Percentiles rank a stretch among this genome's conserved stretches.
Conservation (phyloP, 164 flowering plant genomes). For the Aristolochia fimbriata region DNA sequence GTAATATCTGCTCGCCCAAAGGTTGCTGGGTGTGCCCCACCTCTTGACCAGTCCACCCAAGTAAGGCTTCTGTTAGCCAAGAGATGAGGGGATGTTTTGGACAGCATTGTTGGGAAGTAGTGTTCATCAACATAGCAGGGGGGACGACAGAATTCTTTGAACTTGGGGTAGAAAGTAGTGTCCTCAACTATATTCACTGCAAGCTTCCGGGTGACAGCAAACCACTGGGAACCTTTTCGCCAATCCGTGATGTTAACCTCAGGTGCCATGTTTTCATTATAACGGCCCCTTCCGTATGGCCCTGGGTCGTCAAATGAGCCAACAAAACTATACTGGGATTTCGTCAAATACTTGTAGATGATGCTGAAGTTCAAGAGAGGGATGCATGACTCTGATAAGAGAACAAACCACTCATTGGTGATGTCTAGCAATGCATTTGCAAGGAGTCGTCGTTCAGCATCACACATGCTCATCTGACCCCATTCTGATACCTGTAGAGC, state of each 20-base stretch:
- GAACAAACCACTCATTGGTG: constrained; percentile 74
- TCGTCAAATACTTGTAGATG: constrained; percentile 46
- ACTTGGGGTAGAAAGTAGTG: constrained; percentile 49
- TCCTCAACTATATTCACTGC: constrained; percentile 57
- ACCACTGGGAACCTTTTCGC: constrained; percentile 98
- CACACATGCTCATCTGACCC: constrained; percentile 94
- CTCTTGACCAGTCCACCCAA: constrained; percentile 93
- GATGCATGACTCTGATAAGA: constrained; percentile 82
- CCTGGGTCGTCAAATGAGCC: constrained; percentile 72
- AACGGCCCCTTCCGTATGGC: constrained; percentile 82
- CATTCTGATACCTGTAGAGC: constrained; percentile 58
- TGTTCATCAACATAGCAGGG: constrained; percentile 90
- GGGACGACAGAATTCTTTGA: constrained; percentile 64
- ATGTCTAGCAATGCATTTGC: constrained; percentile 88
- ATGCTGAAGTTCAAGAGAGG: constrained; percentile 67
- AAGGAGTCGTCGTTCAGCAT: constrained; percentile 87
- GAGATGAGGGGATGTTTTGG: constrained; percentile 37
- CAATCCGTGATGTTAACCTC: constrained; percentile 56
- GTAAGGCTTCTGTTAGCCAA: constrained; percentile 73
- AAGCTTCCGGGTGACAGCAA: constrained; percentile 58
- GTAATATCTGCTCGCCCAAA: constrained; percentile 65
- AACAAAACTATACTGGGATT: constrained; percentile 60
- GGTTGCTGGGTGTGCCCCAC: constrained; percentile 88
- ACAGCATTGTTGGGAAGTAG: constrained; percentile 85
- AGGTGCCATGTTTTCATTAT: constrained; percentile 51